Evolutionary conservation across 768 basidiomycete genomes (phyloP), one percentile per base, ranked within the genome.

Genomic region (Cystofilobasidium macerans): DNA sequence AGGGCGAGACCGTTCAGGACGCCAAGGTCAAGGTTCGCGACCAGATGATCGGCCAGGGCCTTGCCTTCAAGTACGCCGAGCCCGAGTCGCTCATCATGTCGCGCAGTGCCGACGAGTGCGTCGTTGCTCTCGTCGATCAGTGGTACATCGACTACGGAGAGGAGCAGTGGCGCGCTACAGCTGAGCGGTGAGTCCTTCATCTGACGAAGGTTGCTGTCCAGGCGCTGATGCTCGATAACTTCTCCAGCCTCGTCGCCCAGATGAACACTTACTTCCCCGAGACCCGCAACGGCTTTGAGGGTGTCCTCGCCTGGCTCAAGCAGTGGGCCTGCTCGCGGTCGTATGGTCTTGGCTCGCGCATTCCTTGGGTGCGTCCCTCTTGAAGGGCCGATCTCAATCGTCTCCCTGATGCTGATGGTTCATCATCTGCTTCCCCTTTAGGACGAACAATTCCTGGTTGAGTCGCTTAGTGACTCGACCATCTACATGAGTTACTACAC

Each of bases 121-220:
- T 97, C 24, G 91, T 99, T 65, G 93, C 94, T 3, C 78, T 99
- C 70, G 93, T 92, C 84, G 95, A 99, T 75, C 95, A 99, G 77
- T 99, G 94, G 93, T 99, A 98, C 77, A 78, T 98, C 76, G 91
- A 98, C 76, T 99, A 97, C 72, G 95, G 94, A 71, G 91, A 97
- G 79, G 76, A 83, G 0, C 74, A 75, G n/a, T 99, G 95, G 95
- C 88, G 86, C 75, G 82, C 81, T 20, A 82, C 88, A 72, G 84
- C 89, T 7, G 87, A 91, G 75, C 85, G 81, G 90, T 89, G 73
- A 61, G 84, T 81, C 1, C 4, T 30, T 61, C 42, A 7, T 28
- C 62, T 36, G 30, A 28, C 59, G 42, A n/a, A 42, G 60, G 20
- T 28, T 36, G 12, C 47, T 54, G 36, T 60, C 56, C n/a, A n/a